A percentile compares a stretch with the other conserved stretches of the same genome.
phyloP scores from a whole-genome alignment of 2,329 filamentous ascomycete genomes.

The Hypoxylon sp. region DNA sequence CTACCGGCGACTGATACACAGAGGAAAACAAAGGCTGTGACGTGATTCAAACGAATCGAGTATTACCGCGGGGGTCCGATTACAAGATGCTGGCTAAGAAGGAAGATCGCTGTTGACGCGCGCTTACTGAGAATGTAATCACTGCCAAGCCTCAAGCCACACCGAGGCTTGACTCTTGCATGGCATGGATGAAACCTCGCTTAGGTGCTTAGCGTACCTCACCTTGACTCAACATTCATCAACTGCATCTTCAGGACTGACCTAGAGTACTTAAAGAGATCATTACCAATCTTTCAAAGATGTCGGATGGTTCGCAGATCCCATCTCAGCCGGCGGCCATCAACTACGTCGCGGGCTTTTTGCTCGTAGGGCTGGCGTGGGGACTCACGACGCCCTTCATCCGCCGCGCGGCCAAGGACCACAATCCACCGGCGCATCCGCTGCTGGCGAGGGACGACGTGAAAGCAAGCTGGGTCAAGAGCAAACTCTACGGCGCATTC shows the following conservation, averaged over 20 bases:
- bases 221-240: constrained; percentile 1
- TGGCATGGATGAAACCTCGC: neutral
- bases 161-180: neutral
- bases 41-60: neutral
- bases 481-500: constrained; percentile 71
- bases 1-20: neutral
- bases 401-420: constrained; percentile 82
- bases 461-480: constrained; percentile 69
- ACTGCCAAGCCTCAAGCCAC: neutral
- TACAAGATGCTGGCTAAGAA: neutral
- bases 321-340: constrained; percentile 65
- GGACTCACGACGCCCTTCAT: constrained; percentile 94
- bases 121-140: neutral
- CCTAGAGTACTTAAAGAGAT: neutral
- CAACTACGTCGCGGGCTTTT: constrained; percentile 89
- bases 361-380: constrained; percentile 93
- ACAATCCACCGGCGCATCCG: constrained; percentile 72
- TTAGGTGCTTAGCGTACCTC: neutral
- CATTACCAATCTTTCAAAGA: constrained; percentile 11
- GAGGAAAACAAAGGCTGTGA: neutral
- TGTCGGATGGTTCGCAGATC: constrained; percentile 42
- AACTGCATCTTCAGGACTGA: neutral
- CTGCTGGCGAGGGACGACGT: constrained; percentile 64
- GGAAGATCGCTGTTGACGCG: neutral
- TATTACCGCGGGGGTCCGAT: neutral